These are phyloP conservation scores for Gypsophila paniculata DNA, from an alignment of 179 eudicot species.

Conservation along the genomic window DNA sequence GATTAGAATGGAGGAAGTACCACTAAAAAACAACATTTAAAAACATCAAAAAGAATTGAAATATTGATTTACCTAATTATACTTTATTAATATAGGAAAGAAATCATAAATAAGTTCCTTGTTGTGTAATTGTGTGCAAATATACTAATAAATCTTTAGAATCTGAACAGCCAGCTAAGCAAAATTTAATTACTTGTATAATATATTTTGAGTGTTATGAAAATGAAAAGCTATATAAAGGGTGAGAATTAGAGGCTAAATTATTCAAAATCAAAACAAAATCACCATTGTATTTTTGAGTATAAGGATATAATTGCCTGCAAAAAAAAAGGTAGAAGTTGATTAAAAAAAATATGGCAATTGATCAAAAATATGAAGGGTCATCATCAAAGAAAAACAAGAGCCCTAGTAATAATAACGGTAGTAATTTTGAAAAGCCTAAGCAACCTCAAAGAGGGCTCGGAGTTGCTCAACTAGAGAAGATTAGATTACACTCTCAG, in stretches of 20 bases:
- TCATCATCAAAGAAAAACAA: conserved; percentile 30
- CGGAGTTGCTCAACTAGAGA: conserved; percentile 88
- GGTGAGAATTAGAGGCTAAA: background rate
- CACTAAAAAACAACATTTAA: too few relatives aligned
- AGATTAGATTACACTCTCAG: conserved; percentile 43
- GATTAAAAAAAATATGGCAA: conserved; percentile 1
- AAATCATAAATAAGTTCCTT: background rate
- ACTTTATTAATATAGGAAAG: background rate
- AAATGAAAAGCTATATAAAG: conserved; percentile 20
- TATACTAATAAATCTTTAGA: conserved; percentile 24
- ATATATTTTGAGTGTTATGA: too few relatives aligned
- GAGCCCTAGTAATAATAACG: conserved; percentile 17
- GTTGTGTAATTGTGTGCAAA: conserved; percentile 16
- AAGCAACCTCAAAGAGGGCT: conserved; percentile 89
- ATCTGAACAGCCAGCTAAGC: conserved; percentile 29
- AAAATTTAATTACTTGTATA: conserved; percentile 9
- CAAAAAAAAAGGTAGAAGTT: background rate
- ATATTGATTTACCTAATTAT: background rate
- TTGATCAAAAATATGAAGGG: conserved; percentile 12
- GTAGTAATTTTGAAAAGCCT: conserved; percentile 46
- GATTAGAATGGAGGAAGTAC: too few relatives aligned
- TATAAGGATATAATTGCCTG: background rate
- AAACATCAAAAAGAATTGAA: background rate
- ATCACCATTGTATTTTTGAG: too few relatives aligned
- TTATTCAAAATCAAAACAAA: conserved; percentile 11